Evolutionary conservation across 1,284 basidiomycete genomes (phyloP).

Genomic region (Rhizoctonia solani): DNA sequence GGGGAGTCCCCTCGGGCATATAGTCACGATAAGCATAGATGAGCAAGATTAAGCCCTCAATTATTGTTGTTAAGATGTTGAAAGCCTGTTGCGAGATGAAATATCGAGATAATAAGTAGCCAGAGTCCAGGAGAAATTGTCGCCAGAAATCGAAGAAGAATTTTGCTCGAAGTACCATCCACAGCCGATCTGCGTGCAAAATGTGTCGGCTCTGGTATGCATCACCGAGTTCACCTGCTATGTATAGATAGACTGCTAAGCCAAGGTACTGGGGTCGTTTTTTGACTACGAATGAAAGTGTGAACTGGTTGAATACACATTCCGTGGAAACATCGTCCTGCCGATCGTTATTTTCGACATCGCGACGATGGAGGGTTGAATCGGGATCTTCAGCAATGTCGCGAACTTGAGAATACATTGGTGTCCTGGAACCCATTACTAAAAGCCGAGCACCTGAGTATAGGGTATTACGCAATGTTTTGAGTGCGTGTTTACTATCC

Average conservation of each 20-base stretch:
- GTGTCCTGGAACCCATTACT: constrained; percentile 41
- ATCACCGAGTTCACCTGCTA: constrained; percentile 48
- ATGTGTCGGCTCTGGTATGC: constrained; percentile 48
- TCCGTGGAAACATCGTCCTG: constrained; percentile 52
- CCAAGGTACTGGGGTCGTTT: constrained; percentile 34
- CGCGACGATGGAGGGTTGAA: constrained; percentile 45
- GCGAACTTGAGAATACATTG: constrained; percentile 41
- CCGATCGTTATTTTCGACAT: constrained; percentile 48
- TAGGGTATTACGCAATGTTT: constrained; percentile 46
- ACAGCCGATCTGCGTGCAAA: constrained; percentile 44
- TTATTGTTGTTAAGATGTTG: constrained; percentile 45
- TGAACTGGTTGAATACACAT: constrained; percentile 45
- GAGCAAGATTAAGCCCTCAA: constrained; percentile 45
- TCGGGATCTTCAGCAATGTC: constrained; percentile 37
- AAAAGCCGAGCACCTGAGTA: constrained; percentile 45
- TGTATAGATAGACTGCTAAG: constrained; percentile 45
- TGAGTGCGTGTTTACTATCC: constrained; percentile 47
- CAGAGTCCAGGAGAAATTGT: constrained; percentile 40
- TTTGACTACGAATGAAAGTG: no score
- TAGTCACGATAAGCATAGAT: constrained; percentile 48
- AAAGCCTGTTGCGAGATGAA: constrained; percentile 47
- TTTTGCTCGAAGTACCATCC: constrained; percentile 45
- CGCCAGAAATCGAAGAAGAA: constrained; percentile 50
- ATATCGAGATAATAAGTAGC: constrained; percentile 41
- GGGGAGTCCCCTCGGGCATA: constrained; percentile 39